Base-by-base conservation (phyloP, 805 yeast species). In the Pichia eremophila region DNA sequence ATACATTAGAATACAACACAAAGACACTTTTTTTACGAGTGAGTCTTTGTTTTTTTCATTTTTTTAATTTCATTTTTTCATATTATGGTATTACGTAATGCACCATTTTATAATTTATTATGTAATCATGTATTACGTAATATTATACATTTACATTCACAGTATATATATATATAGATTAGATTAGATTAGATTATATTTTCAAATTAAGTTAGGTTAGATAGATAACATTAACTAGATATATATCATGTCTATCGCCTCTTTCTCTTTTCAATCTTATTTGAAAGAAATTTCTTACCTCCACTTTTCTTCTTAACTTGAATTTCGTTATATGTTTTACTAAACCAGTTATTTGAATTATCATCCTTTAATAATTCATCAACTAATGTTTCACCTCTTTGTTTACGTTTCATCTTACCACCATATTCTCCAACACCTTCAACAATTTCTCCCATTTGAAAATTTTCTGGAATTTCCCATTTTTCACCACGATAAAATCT, bases 401-500 rank as follows among this genome's bases (percentile, higher is more conserved):
- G 81, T 58, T 77, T 84, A 54, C 79, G 78, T 46, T 78, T 73
- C 53, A 91, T 56, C 52, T 95, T 72, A 37, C 81, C 77, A 67
- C 73, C 86, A 64, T 74, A 87, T 61, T 91, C 97, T 2, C 86
- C 73, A 53, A 82, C 79, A 40, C 89, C 91, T 56, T 85, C 93
- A 27, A 90, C 66, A 36, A 93, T 77, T 0, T 96, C 89, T 15
- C 99, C 99, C 56, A 85, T 77, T 49, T 91, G 93, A 63, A 93
- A 89, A 54, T 73, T 78, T 42, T 62, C 66, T 4, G 67, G 91
- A 8, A 74, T 72, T 44, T 72, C 74, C 84, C 89, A 83, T 51
- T 80, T 80, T 50, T 84, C 93, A 63, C 86, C 87, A 66, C 86
- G 88, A 67, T 93, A 93, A 66, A 88, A 96, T 57, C 97, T 77